A percentile compares a stretch with the other conserved stretches of the same genome.
These are phyloP conservation scores for Mycena citricolor DNA, from an alignment of 1,284 basidiomycete genomes.

Conservation along the genomic window DNA sequence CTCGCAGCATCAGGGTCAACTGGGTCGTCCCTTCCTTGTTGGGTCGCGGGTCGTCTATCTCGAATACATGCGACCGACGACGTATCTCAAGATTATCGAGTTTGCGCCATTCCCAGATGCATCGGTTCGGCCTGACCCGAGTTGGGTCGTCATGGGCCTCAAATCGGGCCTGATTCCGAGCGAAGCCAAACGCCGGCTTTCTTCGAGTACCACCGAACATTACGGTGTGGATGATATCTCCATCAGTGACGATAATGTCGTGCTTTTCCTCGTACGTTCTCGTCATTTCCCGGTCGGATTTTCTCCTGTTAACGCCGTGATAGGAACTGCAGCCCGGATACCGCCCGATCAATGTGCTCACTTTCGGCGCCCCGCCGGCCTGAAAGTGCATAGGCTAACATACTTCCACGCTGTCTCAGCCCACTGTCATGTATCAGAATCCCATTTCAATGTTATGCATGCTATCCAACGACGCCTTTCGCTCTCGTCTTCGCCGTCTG, in stretches of 20 bases:
- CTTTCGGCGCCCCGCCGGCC: constrained; percentile 39
- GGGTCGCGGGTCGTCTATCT: constrained; percentile 45
- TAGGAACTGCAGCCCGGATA: constrained; percentile 40
- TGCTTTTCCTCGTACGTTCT: constrained; percentile 41
- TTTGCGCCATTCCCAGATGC: constrained; percentile 42
- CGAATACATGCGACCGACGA: constrained; percentile 35
- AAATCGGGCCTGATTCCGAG: constrained; percentile 38
- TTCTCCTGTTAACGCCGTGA: constrained; percentile 9
- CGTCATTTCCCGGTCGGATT: background rate
- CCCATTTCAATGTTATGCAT: too few species aligned
- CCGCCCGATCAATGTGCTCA: constrained; percentile 43
- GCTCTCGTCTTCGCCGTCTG: constrained; percentile 55
- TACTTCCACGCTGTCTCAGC: too few species aligned
- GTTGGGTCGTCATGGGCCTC: constrained; percentile 42
- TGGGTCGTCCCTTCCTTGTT: constrained; percentile 37
- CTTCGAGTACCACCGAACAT: constrained; percentile 38
- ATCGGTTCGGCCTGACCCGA: constrained; percentile 28
- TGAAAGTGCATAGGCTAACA: too few species aligned
- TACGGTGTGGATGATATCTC: constrained; percentile 39
- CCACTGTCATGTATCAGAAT: too few species aligned
- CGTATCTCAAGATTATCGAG: constrained; percentile 38
- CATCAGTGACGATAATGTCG: constrained; percentile 49
- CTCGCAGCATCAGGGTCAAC: constrained; percentile 26
- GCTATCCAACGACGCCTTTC: constrained; percentile 71
- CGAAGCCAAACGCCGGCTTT: constrained; percentile 41